Evolutionary conservation across 352 stramenopile species (phyloP).

Genomic region (Aphanomyces stellatus): DNA sequence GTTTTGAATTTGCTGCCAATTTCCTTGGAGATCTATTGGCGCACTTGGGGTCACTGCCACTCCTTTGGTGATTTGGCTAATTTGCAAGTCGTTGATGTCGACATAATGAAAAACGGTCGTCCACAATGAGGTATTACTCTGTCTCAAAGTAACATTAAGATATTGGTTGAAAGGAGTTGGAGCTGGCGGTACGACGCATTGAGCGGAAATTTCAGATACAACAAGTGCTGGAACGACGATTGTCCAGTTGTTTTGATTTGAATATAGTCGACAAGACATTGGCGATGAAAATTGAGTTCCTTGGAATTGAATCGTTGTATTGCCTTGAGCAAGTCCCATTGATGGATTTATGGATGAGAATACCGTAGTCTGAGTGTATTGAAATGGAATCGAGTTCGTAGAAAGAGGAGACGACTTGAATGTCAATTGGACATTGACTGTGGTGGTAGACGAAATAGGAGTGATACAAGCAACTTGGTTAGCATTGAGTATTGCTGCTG

Average conservation of each 20-base stretch:
- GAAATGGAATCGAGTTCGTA: neutral
- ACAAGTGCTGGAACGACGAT: neutral
- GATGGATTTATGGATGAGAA: neutral
- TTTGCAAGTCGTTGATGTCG: neutral
- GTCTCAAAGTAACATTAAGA: too few relatives aligned
- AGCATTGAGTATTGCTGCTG: neutral
- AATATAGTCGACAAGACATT: neutral
- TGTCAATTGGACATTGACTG: neutral
- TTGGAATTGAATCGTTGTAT: slow-evolving; percentile 4
- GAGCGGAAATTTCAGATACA: neutral
- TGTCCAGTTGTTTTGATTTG: neutral
- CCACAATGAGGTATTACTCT: too few relatives aligned
- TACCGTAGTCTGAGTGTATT: neutral
- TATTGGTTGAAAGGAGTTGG: neutral
- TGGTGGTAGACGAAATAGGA: neutral
- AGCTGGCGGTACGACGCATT: neutral
- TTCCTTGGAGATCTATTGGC: neutral
- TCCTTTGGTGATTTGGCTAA: neutral
- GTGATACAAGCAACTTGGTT: neutral
- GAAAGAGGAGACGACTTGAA: too few relatives aligned
- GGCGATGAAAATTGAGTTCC: neutral
- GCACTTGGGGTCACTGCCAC: neutral
- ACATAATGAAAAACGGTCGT: neutral
- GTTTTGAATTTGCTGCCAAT: neutral
- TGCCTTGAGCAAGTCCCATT: neutral